Evolutionary conservation across 257 asterid genomes (phyloP).

Genomic region (Euphrasia confusa): DNA sequence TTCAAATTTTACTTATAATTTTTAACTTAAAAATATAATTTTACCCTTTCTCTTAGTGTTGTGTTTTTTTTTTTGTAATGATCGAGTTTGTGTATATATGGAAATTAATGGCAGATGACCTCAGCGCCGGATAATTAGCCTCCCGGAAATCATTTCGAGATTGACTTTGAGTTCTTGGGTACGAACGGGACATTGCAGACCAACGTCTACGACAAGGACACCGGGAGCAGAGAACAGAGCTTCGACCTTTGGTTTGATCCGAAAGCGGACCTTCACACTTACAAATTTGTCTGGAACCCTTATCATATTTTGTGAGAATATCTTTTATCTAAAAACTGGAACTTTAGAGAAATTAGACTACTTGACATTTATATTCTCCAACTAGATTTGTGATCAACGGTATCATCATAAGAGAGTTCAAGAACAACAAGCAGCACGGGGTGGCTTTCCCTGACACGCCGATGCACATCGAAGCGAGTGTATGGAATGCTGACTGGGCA

Average conservation of each 20-base stretch:
- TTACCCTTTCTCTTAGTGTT: too few relatives aligned
- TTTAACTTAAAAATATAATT: too few relatives aligned
- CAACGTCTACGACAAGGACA: conserved; percentile 35
- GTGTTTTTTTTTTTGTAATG: too few relatives aligned
- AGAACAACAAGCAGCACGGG: conserved; percentile 28
- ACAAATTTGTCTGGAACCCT: conserved; percentile 41
- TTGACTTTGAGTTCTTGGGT: conserved; percentile 36
- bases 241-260: conserved; percentile 50
- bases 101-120: conserved; percentile 28
- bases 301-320: conserved; percentile 33
- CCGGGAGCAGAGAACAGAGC: conserved; percentile 33
- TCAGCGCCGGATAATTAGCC: conserved; percentile 19
- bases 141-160: conserved; percentile 28
- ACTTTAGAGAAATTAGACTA: too few relatives aligned
- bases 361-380: too few relatives aligned
- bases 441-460: conserved; percentile 25
- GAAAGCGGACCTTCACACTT: conserved; percentile 39
- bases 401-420: conserved; percentile 35
- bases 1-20: too few relatives aligned
- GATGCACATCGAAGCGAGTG: conserved; percentile 44
- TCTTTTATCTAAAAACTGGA: too few relatives aligned
- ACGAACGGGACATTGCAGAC: conserved; percentile 29
- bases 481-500: conserved; percentile 36
- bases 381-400: conserved; percentile 20
- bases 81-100: neutral